Evolutionary conservation across 192 early-diverging fungal species (phyloP).

Genomic region (Funneliformis mosseae): DNA sequence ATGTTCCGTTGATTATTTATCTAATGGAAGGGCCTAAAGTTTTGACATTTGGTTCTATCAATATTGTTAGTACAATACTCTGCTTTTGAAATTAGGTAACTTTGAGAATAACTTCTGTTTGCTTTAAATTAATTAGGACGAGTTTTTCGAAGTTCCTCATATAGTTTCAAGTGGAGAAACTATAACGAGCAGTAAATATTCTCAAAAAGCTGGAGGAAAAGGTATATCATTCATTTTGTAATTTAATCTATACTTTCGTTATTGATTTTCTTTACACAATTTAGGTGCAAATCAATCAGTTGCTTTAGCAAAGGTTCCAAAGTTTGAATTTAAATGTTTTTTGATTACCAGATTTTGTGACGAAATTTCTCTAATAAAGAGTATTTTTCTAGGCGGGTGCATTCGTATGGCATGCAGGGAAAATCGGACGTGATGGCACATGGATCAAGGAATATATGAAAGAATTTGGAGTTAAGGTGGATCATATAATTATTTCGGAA

Average conservation of each 20-base stretch:
- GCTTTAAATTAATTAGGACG: slow-evolving; percentile 48
- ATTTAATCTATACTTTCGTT: neutral
- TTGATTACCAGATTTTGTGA: neutral
- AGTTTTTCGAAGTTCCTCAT: slow-evolving; percentile 72
- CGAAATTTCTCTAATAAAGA: neutral
- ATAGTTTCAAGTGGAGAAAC: slow-evolving; percentile 64
- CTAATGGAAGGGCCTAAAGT: slow-evolving; percentile 47
- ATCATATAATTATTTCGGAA: slow-evolving; percentile 55
- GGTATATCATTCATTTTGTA: slow-evolving; percentile 13
- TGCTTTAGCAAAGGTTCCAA: slow-evolving; percentile 69
- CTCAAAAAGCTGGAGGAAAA: slow-evolving; percentile 6
- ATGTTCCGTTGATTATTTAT: no score
- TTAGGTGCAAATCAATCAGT: slow-evolving; percentile 88
- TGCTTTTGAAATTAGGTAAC: neutral
- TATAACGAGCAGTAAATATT: slow-evolving; percentile 11
- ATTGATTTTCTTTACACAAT: neutral
- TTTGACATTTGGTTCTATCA: slow-evolving; percentile 74
- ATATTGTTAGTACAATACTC: slow-evolving; percentile 50
- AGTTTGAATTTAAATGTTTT: neutral
- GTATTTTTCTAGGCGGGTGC: slow-evolving; percentile 56
- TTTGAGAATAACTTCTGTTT: neutral
- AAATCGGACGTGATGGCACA: slow-evolving; percentile 79
- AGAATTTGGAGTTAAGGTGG: slow-evolving; percentile 66
- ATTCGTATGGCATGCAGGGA: slow-evolving; percentile 71
- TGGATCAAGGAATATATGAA: slow-evolving; percentile 75